phyloP scores from a whole-genome alignment of 2,329 filamentous ascomycete genomes.

The Tolypocladium tundrense region DNA sequence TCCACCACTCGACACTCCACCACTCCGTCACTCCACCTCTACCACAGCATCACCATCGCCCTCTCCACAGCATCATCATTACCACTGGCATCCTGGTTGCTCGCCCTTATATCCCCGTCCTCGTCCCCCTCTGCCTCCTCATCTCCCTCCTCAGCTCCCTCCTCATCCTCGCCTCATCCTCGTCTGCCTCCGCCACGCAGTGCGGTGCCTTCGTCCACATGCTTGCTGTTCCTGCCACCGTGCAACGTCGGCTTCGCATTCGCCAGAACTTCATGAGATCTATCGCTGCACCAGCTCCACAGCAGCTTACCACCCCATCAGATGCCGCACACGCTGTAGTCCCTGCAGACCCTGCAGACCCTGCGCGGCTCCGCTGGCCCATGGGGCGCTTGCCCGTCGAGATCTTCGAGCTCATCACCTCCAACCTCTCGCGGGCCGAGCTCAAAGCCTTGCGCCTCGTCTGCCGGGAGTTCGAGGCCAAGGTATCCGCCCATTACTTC shows the following conservation, averaged over 20 bases:
- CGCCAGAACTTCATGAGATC: not conserved
- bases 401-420: conserved; percentile 47
- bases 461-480: conserved; percentile 44
- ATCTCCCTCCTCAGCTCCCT: not conserved
- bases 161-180: too few relatives aligned
- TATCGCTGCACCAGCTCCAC: not conserved
- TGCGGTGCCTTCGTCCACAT: not conserved
- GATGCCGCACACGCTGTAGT: not conserved
- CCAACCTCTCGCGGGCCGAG: conserved; percentile 44
- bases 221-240: not conserved
- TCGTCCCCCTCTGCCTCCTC: not conserved
- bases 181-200: too few relatives aligned
- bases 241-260: not conserved
- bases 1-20: not conserved
- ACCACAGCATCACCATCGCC: not conserved
- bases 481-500: conserved; percentile 49
- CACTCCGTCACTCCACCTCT: not conserved
- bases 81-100: not conserved
- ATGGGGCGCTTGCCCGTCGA: conserved; percentile 42
- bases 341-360: not conserved
- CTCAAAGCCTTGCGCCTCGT: conserved; percentile 53
- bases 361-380: conserved; percentile 17
- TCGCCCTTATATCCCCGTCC: not conserved
- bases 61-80: not conserved
- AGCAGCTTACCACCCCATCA: not conserved